A percentile compares a stretch with the other conserved stretches of the same genome.
phyloP scores from a whole-genome alignment of 306 rosid species.

The Cucurbita argyrosperma region DNA sequence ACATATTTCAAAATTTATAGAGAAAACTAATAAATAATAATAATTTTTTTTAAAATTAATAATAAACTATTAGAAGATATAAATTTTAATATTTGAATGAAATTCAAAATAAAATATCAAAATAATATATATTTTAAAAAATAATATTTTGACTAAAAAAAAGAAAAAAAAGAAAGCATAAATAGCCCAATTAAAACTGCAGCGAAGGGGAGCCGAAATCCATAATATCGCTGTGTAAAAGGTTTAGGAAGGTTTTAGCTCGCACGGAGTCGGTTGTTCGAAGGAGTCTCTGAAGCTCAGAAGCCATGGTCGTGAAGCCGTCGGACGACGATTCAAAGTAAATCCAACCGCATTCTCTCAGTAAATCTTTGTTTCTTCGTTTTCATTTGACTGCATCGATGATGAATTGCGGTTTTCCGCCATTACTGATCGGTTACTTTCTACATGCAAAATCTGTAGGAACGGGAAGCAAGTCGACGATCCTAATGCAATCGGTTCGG shows the following conservation, averaged over 20 bases:
- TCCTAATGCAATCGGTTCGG: conserved; percentile 3
- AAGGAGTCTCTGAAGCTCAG: neutral
- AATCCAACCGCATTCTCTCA: neutral
- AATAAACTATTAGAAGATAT: no score
- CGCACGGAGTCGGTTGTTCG: neutral
- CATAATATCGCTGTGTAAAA: neutral
- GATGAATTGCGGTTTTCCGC: neutral
- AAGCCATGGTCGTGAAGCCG: conserved; percentile 2
- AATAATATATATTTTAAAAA: no score
- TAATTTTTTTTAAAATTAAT: no score
- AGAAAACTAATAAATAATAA: no score
- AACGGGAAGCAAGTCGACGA: conserved; percentile 8
- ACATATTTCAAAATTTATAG: no score
- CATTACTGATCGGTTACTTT: neutral
- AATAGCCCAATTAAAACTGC: neutral
- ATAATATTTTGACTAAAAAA: no score
- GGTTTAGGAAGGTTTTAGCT: neutral
- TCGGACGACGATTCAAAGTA: neutral
- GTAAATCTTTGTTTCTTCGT: neutral
- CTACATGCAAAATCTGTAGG: neutral
- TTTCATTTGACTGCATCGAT: neutral
- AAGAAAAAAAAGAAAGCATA: no score
- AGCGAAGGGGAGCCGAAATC: neutral
- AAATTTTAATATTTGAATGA: no score
- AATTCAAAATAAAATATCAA: no score